Base-by-base conservation (phyloP, 2,329 filamentous ascomycete genomes). In the Boeremia lycopersici region DNA sequence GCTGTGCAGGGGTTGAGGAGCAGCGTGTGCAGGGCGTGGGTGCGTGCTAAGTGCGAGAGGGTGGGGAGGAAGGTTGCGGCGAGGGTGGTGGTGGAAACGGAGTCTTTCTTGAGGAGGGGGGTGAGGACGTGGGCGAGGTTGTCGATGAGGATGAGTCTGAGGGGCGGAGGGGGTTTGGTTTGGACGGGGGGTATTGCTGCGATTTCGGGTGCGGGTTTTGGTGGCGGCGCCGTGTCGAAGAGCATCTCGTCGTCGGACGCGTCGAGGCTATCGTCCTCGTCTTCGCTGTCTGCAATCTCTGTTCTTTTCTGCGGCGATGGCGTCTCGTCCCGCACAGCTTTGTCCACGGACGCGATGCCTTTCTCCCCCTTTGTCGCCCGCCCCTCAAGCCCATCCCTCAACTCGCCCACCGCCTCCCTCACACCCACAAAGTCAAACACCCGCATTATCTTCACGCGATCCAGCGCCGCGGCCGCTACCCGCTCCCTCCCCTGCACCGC, bases 391-490 rank as follows among this genome's bases (percentile, higher is more conserved):
- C 48, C 68, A n/a, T 76, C 74, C 26, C 72, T 63, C 31, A 82
- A 56, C 62, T 83, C 81, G 0, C 61, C 63, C 3, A 82, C 56
- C 9, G 77, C 77, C 57, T 83, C 81, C 9, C 72, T 67, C 25
- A 82, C 59, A 0, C 81, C 81, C 8, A 76, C 72, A 34, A 79
- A 74, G 59, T 83, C 80, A 59, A 83, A 83, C 0, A 80, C 77
- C 4, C 80, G 74, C 74, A 81, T 80, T 26, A 83, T 78, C 56
- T 74, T 76, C 3, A 82, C 72, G 1, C 77, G 64, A 25, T 79
- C 78, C 0, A 83, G 71, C 4, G 76, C 10, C 17, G 30, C n/a
- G 33, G 19, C 41, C 31, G 23, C 15, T 17, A 30, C 17, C 15
- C 15, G 11, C 17, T 48, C 43, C 11, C 10, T 25, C 17, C 11